These are phyloP conservation scores for Dillenia suffruticosa DNA, from an alignment of 164 flowering plant genomes.

Conservation along the genomic window DNA sequence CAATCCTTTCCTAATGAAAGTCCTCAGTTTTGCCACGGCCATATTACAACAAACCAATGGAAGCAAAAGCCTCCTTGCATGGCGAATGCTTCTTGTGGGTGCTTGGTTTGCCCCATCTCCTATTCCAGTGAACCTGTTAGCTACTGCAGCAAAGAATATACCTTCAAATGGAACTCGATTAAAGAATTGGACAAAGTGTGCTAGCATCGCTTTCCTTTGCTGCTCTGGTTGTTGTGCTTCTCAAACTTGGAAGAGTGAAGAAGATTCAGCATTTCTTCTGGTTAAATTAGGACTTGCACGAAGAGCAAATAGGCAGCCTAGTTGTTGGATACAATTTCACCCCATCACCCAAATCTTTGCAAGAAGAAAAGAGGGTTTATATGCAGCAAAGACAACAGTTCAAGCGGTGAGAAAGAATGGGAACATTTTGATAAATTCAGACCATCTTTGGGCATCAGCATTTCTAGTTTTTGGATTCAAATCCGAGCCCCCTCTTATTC, in stretches of 20 bases:
- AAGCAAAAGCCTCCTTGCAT: slow-evolving; percentile 43
- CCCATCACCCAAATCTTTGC: slow-evolving; percentile 57
- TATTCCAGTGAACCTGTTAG: slow-evolving; percentile 52
- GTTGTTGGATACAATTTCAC: slow-evolving; percentile 69
- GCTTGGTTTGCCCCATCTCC: slow-evolving; percentile 90
- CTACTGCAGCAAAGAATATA: slow-evolving; percentile 59
- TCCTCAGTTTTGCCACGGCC: slow-evolving; percentile 41
- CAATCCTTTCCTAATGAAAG: slow-evolving; percentile 62
- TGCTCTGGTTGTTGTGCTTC: slow-evolving; percentile 36
- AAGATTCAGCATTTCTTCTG: slow-evolving; percentile 62
- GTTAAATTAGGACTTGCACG: slow-evolving; percentile 76
- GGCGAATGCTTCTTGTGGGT: slow-evolving; percentile 75
- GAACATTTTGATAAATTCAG: slow-evolving; percentile 41
- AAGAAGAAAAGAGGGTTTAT: slow-evolving; percentile 42
- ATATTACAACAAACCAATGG: slow-evolving; percentile 49
- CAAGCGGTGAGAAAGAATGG: slow-evolving; percentile 55
- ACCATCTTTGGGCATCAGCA: slow-evolving; percentile 85
- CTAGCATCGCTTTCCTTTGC: slow-evolving; percentile 34
- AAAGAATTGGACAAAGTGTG: slow-evolving; percentile 46
- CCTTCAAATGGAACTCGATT: slow-evolving; percentile 31
- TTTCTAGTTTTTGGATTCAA: slow-evolving; percentile 84
- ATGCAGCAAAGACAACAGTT: slow-evolving; percentile 60
- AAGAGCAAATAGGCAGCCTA: slow-evolving; percentile 39
- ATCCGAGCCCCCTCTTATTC: slow-evolving; percentile 75
- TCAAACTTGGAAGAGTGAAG: slow-evolving; percentile 52